Evolutionary conservation across 805 yeast species (phyloP).

Genomic region (Candida montana): DNA sequence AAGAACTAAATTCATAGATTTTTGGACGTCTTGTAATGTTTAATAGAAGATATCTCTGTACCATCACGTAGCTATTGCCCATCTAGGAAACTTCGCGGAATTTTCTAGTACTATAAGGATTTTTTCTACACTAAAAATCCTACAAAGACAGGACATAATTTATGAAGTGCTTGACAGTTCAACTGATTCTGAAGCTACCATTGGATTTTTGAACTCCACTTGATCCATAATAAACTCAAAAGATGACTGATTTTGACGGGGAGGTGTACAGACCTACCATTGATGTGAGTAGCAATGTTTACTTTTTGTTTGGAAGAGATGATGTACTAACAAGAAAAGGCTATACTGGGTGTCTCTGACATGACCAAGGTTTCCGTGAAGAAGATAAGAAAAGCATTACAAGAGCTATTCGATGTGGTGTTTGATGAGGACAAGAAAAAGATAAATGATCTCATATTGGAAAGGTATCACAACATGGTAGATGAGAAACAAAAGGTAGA

Average conservation of each 20-base stretch:
- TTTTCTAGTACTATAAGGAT: too few relatives aligned
- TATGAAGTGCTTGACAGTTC: too few relatives aligned
- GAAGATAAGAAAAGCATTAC: conserved; percentile 65
- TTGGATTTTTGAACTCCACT: too few relatives aligned
- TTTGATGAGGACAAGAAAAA: conserved; percentile 46
- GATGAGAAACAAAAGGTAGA: conserved; percentile 34
- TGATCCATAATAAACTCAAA: neutral
- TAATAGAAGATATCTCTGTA: too few relatives aligned
- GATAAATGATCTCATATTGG: conserved; percentile 55
- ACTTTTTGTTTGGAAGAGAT: too few relatives aligned
- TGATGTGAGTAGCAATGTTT: conserved; percentile 60
- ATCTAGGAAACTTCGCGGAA: too few relatives aligned
- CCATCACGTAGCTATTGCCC: too few relatives aligned
- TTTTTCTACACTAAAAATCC: too few relatives aligned
- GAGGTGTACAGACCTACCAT: conserved; percentile 49
- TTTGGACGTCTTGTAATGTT: too few relatives aligned
- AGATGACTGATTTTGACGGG: conserved; percentile 14
- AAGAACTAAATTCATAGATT: conserved; percentile 6
- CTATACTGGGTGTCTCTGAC: conserved; percentile 67
- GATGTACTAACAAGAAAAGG: conserved; percentile 33
- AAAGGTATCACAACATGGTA: conserved; percentile 45
- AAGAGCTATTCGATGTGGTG: conserved; percentile 57
- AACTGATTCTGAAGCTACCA: too few relatives aligned
- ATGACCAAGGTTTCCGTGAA: conserved; percentile 66
- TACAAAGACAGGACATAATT: too few relatives aligned